Percentiles rank a stretch among this genome's conserved stretches.
These are phyloP conservation scores for Clitoria ternatea DNA, from an alignment of 306 rosid species.

Conservation along the genomic window DNA sequence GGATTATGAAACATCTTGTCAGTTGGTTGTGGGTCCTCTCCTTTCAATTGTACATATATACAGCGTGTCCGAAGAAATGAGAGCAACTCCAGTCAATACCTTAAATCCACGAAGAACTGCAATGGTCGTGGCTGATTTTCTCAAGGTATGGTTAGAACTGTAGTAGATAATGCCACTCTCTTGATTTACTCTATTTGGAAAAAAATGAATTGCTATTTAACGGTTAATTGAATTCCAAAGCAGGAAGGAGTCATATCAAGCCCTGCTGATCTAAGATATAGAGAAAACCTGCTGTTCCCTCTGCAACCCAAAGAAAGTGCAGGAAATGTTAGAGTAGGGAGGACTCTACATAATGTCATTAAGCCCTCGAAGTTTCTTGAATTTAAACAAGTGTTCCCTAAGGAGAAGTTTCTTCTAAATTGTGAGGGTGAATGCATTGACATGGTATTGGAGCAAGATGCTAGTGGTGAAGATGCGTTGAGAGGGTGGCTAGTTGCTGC, in stretches of 20 bases:
- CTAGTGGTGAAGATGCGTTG: constrained; percentile 86
- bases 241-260: constrained; percentile 65
- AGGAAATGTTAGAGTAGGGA: constrained; percentile 79
- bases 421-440: constrained; percentile 48
- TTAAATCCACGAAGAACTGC: constrained; percentile 92
- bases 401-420: constrained; percentile 73
- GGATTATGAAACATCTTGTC: constrained; percentile 30
- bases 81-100: constrained; percentile 84
- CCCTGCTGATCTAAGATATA: constrained; percentile 89
- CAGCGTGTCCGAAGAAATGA: constrained; percentile 85
- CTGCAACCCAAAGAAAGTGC: constrained; percentile 69
- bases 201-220: not conserved
- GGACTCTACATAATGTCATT: constrained; percentile 51
- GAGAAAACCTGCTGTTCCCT: constrained; percentile 69
- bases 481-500: constrained; percentile 97
- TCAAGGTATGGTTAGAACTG: constrained; percentile 48
- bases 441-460: constrained; percentile 77
- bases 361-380: constrained; percentile 72
- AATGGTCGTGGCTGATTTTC: constrained; percentile 79
- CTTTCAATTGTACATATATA: constrained; percentile 73
- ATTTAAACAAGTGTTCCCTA: constrained; percentile 51
- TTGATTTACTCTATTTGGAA: not conserved
- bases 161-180: not conserved
- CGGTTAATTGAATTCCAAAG: constrained; percentile 20
- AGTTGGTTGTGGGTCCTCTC: constrained; percentile 76